Conservation (phyloP, 1,139 yeast species). For the Kodamaea fungicola region DNA sequence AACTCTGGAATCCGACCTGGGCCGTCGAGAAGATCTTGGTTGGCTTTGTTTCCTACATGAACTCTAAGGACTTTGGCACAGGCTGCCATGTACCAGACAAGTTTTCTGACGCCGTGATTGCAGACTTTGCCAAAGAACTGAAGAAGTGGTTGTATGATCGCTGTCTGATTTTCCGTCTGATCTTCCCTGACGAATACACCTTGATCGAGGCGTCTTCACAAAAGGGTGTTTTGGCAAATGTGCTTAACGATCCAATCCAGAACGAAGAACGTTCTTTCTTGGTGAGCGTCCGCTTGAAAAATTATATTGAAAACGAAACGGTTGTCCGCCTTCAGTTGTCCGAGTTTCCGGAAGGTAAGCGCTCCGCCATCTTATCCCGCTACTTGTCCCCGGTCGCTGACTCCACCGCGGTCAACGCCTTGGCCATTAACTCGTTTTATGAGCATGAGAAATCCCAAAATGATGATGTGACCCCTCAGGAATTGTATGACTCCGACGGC, state of each 20-base stretch:
- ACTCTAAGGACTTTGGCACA: slow-evolving; percentile 10
- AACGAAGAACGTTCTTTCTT: slow-evolving; percentile 2
- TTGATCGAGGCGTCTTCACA: slow-evolving; percentile 2
- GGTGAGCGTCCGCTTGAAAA: slow-evolving; percentile 3
- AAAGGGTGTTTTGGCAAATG: neutral
- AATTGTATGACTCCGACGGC: slow-evolving; percentile 2
- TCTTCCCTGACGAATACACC: slow-evolving; percentile 12
- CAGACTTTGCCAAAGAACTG: slow-evolving; percentile 8
- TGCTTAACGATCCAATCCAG: slow-evolving; percentile 6
- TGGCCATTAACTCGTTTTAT: slow-evolving; percentile 3
- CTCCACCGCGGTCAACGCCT: slow-evolving; percentile 2
- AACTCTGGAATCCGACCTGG: slow-evolving; percentile 16
- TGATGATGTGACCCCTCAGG: slow-evolving; percentile 1
- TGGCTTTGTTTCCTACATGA: slow-evolving; percentile 16
- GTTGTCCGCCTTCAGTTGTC: slow-evolving; percentile 2
- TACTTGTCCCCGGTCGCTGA: slow-evolving; percentile 4
- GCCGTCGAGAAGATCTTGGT: slow-evolving; percentile 13
- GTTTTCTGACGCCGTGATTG: slow-evolving; percentile 1
- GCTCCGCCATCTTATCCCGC: neutral
- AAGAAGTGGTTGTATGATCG: slow-evolving; percentile 12
- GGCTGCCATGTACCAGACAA: slow-evolving; percentile 7
- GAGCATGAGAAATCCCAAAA: slow-evolving; percentile 3
- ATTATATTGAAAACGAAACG: slow-evolving; percentile 2
- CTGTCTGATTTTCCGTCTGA: slow-evolving; percentile 10
- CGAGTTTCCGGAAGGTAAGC: slow-evolving; percentile 2